Base-by-base conservation (phyloP, 148 eudicot species). In the Euryodendron excelsum region DNA sequence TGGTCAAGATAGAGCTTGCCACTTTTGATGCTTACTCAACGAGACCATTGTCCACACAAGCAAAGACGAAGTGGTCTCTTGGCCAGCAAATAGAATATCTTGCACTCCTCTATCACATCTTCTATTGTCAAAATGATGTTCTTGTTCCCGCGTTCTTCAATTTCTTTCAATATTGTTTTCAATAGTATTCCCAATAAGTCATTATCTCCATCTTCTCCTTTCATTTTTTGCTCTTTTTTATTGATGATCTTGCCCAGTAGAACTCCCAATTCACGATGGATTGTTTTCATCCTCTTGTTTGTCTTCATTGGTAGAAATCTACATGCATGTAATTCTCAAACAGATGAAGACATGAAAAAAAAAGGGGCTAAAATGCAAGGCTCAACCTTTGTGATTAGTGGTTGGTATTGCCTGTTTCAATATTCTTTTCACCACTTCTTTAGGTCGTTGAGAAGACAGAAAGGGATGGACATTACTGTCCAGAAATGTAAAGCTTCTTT, bases 261-360 rank as follows among this genome's bases (percentile, higher is more conserved):
- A 1, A 72, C 69, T 37, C 34, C 30, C 37, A 82, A 44, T 31
- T 82, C 75, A 0, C 23, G 15, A 37, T 75, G 0, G 60, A 69
- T 82, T 27, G 75, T 59, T 52, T 75, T 80, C 41, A 80, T 62
- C 69, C 74, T 82, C 33, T 21, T 85, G 53, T 82, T 85, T 9
- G 52, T 75, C 77, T 81, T 83, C 21, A 86, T 82, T 17, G 88
- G 88, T 23, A 82, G 28, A 80, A 37, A 82, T 61, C 88, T 82
- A 44, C 3, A 67, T 33, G 69, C 41, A 33, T 31, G 69, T 18
- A 33, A 34, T 7, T 65, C 4, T 18, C 34, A 17, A 63, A 31
- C 5, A 7, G 5, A 30, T 30, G 36, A 62, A 62, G 36, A 62
- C 67, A 28, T 30, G 66, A 27, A 14, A 31, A 28, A 63, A 63